Conservation (phyloP, 139 green algal species). For the Micromonas commoda region DNA sequence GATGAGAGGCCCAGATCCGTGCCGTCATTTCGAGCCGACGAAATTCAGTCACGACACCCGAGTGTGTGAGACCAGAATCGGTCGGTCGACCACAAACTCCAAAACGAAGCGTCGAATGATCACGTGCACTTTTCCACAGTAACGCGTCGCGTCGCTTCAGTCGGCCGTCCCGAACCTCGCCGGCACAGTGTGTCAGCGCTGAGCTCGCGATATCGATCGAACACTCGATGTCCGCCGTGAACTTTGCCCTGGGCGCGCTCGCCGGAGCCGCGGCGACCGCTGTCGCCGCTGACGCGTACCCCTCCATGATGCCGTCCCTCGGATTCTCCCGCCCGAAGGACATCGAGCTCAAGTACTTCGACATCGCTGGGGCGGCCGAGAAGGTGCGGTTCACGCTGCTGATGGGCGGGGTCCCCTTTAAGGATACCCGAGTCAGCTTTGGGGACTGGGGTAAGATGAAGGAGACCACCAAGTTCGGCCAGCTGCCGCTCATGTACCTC, state of each 20-base stretch:
- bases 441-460: constrained; percentile 12
- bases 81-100: no score
- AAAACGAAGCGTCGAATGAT: no score
- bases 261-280: neutral
- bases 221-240: neutral
- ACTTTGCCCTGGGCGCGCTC: neutral
- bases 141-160: no score
- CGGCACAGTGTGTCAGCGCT: no score
- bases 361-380: neutral
- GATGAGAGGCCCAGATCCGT: no score
- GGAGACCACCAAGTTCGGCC: constrained; percentile 12
- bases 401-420: neutral
- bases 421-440: constrained; percentile 10
- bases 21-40: no score
- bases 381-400: neutral
- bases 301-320: neutral
- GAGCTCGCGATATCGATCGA: no score
- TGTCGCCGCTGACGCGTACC: neutral
- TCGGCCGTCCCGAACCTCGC: no score
- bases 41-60: no score
- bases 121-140: no score
- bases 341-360: constrained; percentile 26
- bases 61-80: no score
- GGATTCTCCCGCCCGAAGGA: neutral
- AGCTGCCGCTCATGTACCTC: constrained; percentile 6